Evolutionary conservation across 495 filamentous ascomycete genomes (phyloP).

Genomic region (Zalerion maritima): DNA sequence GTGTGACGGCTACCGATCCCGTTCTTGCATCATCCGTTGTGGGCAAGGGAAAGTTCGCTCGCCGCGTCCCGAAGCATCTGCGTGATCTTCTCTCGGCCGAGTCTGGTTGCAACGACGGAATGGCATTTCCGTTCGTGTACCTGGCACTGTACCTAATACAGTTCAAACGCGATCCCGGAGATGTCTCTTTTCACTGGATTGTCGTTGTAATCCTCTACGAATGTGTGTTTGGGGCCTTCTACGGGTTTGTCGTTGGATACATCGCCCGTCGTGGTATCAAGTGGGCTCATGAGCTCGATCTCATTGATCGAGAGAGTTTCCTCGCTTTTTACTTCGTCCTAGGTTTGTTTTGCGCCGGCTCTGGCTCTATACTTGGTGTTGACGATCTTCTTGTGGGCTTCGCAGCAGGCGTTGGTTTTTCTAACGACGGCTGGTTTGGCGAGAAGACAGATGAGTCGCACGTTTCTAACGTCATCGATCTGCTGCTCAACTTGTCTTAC

Average conservation of each 20-base stretch:
- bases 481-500: conserved; percentile 91
- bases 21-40: conserved; percentile 96
- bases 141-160: conserved; percentile 75
- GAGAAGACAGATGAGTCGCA: conserved; percentile 98
- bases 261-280: conserved; percentile 81
- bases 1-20: conserved; percentile 95
- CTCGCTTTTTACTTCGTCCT: conserved; percentile 97
- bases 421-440: conserved; percentile 97
- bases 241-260: conserved; percentile 80
- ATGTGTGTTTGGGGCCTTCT: conserved; percentile 85
- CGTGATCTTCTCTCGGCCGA: conserved; percentile 91
- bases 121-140: conserved; percentile 99
- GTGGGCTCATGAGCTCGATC: conserved; percentile 63
- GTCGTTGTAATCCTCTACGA: conserved; percentile 87
- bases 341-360: conserved; percentile 91
- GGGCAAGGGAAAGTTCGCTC: conserved; percentile 96
- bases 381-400: conserved; percentile 98
- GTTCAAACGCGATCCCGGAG: conserved; percentile 48
- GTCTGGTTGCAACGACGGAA: conserved; percentile 98
- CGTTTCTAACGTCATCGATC: conserved; percentile 97
- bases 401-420: conserved; percentile 88
- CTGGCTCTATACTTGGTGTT: conserved; percentile 79
- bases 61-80: conserved; percentile 91
- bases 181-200: conserved; percentile 78
- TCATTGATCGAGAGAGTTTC: conserved; percentile 95